Evolutionary conservation across 208 protist species (phyloP).

Genomic region (Trypanosoma theileri): DNA sequence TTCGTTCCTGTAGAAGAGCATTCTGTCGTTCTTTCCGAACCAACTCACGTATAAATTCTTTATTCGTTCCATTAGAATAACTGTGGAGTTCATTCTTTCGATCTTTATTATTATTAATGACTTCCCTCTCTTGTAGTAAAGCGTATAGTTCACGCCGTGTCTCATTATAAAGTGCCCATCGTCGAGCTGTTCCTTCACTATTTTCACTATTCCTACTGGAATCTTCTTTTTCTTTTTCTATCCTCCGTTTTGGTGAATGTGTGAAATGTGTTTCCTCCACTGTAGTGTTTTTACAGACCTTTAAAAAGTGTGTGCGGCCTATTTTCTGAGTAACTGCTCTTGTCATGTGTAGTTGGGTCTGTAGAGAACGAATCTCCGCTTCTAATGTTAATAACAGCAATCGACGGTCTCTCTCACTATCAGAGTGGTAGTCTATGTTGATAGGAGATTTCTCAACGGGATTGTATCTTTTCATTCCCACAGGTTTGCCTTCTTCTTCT

Average conservation of each 20-base stretch:
- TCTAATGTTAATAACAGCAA: neutral
- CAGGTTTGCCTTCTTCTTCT: too few relatives aligned
- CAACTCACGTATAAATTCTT: constrained; percentile 8
- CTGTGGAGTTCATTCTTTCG: neutral
- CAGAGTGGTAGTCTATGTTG: neutral
- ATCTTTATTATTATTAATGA: neutral
- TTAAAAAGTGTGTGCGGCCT: neutral
- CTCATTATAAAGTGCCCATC: neutral
- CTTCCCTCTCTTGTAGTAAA: neutral
- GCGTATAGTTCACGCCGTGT: constrained; percentile 8
- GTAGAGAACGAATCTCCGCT: constrained; percentile 5
- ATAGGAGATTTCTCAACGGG: too few relatives aligned
- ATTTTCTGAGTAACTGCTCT: constrained; percentile 1
- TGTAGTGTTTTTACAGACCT: neutral
- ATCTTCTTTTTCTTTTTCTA: neutral
- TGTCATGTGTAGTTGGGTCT: constrained; percentile 5
- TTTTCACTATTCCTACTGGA: neutral
- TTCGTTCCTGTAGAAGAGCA: constrained; percentile 1
- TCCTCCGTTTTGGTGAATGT: neutral
- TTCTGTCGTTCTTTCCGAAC: neutral
- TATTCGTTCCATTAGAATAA: neutral
- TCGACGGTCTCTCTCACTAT: neutral
- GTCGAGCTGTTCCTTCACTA: neutral
- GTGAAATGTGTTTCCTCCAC: neutral
- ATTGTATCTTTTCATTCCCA: too few relatives aligned